Conservation (phyloP, 108 stramenopile genomes). For the Chaetoceros muelleri region DNA sequence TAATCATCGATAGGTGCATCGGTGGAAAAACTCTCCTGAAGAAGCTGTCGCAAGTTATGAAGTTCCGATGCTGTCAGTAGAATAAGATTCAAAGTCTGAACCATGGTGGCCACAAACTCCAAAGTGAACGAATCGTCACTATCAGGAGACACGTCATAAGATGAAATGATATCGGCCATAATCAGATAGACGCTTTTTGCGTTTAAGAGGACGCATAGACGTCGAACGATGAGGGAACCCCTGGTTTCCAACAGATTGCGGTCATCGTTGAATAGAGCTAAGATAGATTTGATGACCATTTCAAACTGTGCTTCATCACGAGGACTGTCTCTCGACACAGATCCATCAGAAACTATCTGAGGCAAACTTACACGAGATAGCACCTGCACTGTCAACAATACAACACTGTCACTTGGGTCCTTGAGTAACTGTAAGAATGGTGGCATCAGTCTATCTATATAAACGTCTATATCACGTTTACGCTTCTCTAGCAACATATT, state of each 20-base stretch:
- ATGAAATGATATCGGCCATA: constrained; percentile 71
- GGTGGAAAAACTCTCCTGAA: constrained; percentile 38
- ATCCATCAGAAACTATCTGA: constrained; percentile 5
- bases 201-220: constrained; percentile 89
- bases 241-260: constrained; percentile 88
- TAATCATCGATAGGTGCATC: neutral
- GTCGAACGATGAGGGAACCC: constrained; percentile 93
- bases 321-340: constrained; percentile 10
- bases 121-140: constrained; percentile 28
- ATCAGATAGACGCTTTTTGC: constrained; percentile 89
- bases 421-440: constrained; percentile 88
- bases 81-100: constrained; percentile 95
- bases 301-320: constrained; percentile 74
- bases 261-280: constrained; percentile 82
- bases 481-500: constrained; percentile 96
- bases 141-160: constrained; percentile 43
- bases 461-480: constrained; percentile 83
- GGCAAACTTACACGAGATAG: constrained; percentile 84
- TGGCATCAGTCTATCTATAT: constrained; percentile 75
- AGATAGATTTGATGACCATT: constrained; percentile 85
- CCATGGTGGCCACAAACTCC: constrained; percentile 93
- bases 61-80: constrained; percentile 93
- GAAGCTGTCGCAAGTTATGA: constrained; percentile 65
- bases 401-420: constrained; percentile 86
- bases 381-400: constrained; percentile 88